Percentiles rank a stretch among this genome's conserved stretches.
Conservation (phyloP, 139 green algal genomes). For the Chlamydomonas asymmetrica region DNA sequence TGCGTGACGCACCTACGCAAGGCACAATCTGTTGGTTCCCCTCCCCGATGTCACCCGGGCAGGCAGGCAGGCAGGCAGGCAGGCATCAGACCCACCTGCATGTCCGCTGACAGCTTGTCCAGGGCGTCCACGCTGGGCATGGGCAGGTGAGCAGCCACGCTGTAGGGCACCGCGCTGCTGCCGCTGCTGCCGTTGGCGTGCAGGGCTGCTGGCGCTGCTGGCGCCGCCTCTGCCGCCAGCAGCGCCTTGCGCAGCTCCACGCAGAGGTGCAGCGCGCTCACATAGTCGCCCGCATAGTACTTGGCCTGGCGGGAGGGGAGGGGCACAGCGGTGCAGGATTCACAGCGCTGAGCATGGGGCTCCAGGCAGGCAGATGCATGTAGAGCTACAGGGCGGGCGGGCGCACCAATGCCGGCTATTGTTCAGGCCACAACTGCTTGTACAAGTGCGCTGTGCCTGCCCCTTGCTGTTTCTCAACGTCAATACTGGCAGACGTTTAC, state of each 20-base stretch:
- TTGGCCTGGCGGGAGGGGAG: background rate
- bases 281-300: too few relatives aligned
- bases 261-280: constrained; percentile 9
- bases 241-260: constrained; percentile 2
- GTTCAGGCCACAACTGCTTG: background rate
- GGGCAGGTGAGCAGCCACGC: constrained; percentile 7
- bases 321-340: background rate
- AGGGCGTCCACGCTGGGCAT: constrained; percentile 1
- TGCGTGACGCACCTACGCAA: too few relatives aligned
- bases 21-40: background rate
- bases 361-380: background rate
- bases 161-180: background rate
- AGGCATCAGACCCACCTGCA: constrained; percentile 12
- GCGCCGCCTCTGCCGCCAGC: background rate
- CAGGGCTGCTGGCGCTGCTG: background rate
- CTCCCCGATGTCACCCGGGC: background rate
- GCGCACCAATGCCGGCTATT: background rate
- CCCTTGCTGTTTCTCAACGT: too few relatives aligned
- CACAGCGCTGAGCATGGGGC: background rate
- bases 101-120: background rate
- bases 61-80: background rate
- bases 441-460: background rate
- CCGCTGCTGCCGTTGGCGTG: background rate
- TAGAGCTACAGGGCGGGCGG: background rate
- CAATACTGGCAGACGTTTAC: too few relatives aligned